phyloP scores from a whole-genome alignment of 2,329 filamentous ascomycete genomes.

The Aspergillus flavus region DNA sequence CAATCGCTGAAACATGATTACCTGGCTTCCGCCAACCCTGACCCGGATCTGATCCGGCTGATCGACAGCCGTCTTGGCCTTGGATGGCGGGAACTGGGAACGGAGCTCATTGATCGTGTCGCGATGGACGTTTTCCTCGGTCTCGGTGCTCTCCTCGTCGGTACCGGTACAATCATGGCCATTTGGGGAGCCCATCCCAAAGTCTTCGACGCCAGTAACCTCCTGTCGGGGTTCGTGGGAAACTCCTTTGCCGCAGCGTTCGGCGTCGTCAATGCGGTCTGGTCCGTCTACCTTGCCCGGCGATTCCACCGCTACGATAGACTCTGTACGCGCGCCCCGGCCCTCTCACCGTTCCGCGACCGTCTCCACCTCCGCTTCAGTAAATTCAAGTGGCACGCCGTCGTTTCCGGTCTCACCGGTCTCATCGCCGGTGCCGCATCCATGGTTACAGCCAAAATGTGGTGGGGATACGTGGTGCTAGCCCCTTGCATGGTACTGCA shows the following conservation, averaged over 20 bases:
- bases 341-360: conserved; percentile 17
- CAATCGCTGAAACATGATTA: conserved; percentile 19
- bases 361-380: conserved; percentile 42
- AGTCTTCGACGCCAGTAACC: conserved; percentile 53
- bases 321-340: conserved; percentile 27
- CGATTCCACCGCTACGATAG: conserved; percentile 45
- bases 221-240: conserved; percentile 59
- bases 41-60: conserved; percentile 21
- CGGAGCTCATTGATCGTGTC: conserved; percentile 55
- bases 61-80: conserved; percentile 48
- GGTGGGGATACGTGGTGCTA: conserved; percentile 58
- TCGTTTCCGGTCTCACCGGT: conserved; percentile 50
- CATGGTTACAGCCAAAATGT: conserved; percentile 53
- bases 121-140: conserved; percentile 57
- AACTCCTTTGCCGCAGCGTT: conserved; percentile 55
- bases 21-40: conserved; percentile 14
- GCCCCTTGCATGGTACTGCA: conserved; percentile 54
- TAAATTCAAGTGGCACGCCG: conserved; percentile 49
- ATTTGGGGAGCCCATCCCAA: conserved; percentile 51
- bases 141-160: conserved; percentile 53
- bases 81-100: conserved; percentile 53
- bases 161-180: conserved; percentile 56
- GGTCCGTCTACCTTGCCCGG: conserved; percentile 49
- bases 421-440: conserved; percentile 54
- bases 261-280: conserved; percentile 52